These are phyloP conservation scores for Ceratocystis papillata DNA, from an alignment of 2,329 filamentous ascomycete genomes.

Conservation along the genomic window DNA sequence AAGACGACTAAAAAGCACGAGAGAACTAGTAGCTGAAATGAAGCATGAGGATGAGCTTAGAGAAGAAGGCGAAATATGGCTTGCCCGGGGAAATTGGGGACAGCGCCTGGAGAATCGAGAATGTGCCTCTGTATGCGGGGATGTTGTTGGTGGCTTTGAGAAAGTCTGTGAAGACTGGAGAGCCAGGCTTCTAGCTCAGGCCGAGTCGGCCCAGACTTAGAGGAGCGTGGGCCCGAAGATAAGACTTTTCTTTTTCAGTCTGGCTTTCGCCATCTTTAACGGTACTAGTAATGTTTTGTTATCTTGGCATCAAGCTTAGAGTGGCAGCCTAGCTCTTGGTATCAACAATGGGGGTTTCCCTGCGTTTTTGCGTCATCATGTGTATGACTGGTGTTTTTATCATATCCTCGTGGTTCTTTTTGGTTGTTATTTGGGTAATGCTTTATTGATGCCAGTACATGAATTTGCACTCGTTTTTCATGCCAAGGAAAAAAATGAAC, in stretches of 20 bases:
- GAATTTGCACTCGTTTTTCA: not conserved
- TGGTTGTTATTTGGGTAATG: not conserved
- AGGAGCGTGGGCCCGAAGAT: not conserved
- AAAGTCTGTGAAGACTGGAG: constrained; percentile 79
- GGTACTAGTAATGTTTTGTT: not conserved
- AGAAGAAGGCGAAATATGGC: constrained; percentile 73
- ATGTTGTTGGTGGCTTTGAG: constrained; percentile 87
- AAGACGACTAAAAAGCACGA: constrained; percentile 66
- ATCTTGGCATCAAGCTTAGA: not conserved
- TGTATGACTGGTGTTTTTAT: not conserved
- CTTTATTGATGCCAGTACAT: not conserved
- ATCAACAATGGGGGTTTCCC: not conserved
- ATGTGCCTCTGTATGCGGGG: constrained; percentile 71
- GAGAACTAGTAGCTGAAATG: constrained; percentile 78
- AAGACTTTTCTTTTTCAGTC: not conserved
- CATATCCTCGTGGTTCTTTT: not conserved
- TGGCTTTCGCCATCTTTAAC: not conserved
- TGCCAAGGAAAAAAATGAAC: not conserved
- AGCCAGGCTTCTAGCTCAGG: constrained; percentile 57
- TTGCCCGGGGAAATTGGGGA: constrained; percentile 74
- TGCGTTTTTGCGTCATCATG: not conserved
- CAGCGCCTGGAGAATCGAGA: constrained; percentile 64
- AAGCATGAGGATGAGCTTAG: constrained; percentile 68
- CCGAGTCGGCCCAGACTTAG: constrained; percentile 39
- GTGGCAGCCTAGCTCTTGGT: not conserved